Conservation (phyloP, 2,329 filamentous ascomycete genomes). For the Fusarium sp. region DNA sequence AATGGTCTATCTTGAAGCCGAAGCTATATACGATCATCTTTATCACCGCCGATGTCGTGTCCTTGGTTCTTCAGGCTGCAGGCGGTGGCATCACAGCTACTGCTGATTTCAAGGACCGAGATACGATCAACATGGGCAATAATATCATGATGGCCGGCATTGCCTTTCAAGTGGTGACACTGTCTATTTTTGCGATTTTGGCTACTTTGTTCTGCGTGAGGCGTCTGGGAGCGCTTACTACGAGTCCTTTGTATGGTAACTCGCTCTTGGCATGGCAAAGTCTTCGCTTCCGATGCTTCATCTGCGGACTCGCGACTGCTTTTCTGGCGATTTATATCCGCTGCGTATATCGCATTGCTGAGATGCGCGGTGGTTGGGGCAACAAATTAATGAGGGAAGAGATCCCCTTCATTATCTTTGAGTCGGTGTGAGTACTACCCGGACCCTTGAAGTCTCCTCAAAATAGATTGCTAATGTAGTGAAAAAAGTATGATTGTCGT, state of each 20-base stretch:
- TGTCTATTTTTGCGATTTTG: slow-evolving; percentile 3
- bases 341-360: slow-evolving; percentile 21
- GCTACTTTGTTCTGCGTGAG: background rate
- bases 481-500: slow-evolving; percentile 3
- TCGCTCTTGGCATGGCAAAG: background rate
- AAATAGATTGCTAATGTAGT: rapidly evolving
- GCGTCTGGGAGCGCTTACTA: background rate
- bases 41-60: slow-evolving; percentile 9
- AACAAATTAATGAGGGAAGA: slow-evolving; percentile 10
- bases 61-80: slow-evolving; percentile 4
- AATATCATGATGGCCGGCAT: slow-evolving; percentile 19
- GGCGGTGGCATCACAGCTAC: slow-evolving; percentile 20
- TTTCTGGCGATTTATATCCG: slow-evolving; percentile 20
- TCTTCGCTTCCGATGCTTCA: background rate
- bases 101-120: background rate
- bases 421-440: background rate
- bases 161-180: slow-evolving; percentile 10
- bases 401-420: slow-evolving; percentile 8
- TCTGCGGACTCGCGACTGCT: background rate
- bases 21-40: slow-evolving; percentile 24
- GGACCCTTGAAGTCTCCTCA: rapidly evolving
- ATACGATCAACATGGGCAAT: background rate
- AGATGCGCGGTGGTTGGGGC: slow-evolving; percentile 13
- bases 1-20: slow-evolving; percentile 13
- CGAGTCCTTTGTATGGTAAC: background rate